Percentiles rank a stretch among this genome's conserved stretches.
These are phyloP conservation scores for Yamadazyma nakazawae DNA, from an alignment of 805 yeast species.

Conservation along the genomic window DNA sequence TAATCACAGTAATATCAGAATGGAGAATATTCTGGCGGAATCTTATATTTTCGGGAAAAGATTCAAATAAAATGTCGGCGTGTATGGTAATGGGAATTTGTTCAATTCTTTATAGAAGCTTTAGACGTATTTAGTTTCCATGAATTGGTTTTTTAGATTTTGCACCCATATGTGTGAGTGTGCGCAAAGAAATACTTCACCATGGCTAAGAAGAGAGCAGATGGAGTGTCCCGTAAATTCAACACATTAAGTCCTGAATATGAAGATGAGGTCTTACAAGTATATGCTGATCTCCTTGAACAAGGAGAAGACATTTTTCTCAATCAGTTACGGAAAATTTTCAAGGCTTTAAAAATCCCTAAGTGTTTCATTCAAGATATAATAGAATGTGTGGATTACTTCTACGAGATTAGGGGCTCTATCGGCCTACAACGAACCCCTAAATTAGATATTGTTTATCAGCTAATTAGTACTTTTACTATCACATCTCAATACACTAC, in stretches of 20 bases:
- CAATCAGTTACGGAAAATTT: constrained; percentile 22
- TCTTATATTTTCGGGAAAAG: too few species aligned
- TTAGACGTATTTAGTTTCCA: too few species aligned
- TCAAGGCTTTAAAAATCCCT: constrained; percentile 27
- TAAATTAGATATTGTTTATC: constrained; percentile 11
- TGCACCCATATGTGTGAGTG: neutral
- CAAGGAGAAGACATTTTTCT: constrained; percentile 27
- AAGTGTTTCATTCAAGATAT: constrained; percentile 31
- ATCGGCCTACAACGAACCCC: constrained; percentile 9
- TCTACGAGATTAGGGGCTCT: constrained; percentile 21
- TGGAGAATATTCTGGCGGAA: too few species aligned
- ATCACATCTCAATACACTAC: constrained; percentile 18
- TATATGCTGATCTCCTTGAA: constrained; percentile 23
- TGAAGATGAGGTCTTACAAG: constrained; percentile 37
- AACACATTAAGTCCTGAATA: constrained; percentile 16
- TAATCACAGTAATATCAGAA: too few species aligned
- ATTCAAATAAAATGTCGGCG: too few species aligned
- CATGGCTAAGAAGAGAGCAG: constrained; percentile 8
- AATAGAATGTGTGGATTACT: constrained; percentile 28
- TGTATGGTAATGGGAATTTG: too few species aligned
- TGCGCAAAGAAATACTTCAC: neutral
- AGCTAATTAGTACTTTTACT: constrained; percentile 18
- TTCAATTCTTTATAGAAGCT: too few species aligned
- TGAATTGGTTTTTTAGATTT: neutral
- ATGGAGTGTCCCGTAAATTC: constrained; percentile 12